Evolutionary conservation across 441 rosid genomes (phyloP).

Genomic region (Syzygium syzygioides): DNA sequence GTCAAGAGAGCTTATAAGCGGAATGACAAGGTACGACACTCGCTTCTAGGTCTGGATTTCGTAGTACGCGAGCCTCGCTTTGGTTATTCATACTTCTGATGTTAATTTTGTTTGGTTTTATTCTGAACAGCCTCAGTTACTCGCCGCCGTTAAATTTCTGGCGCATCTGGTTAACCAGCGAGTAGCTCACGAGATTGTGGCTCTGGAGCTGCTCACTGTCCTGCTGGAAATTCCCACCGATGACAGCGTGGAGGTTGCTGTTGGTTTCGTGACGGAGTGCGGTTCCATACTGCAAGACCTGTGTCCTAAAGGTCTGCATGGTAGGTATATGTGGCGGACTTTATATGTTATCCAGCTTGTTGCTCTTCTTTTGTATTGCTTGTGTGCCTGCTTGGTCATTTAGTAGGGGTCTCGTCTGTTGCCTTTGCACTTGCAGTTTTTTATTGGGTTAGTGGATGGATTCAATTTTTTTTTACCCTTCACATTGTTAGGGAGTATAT

Average conservation of each 20-base stretch:
- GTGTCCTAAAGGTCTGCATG: slow-evolving; percentile 80
- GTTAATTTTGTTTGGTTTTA: slow-evolving; percentile 1
- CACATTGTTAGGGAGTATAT: neutral
- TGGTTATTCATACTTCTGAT: neutral
- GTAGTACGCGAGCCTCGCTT: neutral
- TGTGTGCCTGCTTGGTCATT: neutral
- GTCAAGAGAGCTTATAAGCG: slow-evolving; percentile 84
- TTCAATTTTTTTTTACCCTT: neutral
- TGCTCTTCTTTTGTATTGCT: neutral
- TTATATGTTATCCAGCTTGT: neutral
- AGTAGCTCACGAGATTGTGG: slow-evolving; percentile 82
- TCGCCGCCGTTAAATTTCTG: slow-evolving; percentile 85
- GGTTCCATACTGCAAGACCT: slow-evolving; percentile 87
- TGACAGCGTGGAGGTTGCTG: slow-evolving; percentile 94
- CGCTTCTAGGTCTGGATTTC: neutral
- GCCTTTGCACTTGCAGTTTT: neutral
- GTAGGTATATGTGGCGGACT: slow-evolving; percentile 24
- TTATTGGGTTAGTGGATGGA: neutral
- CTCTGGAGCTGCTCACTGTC: slow-evolving; percentile 63
- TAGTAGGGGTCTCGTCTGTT: neutral
- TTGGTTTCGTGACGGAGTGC: slow-evolving; percentile 83
- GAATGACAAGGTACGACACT: slow-evolving; percentile 58
- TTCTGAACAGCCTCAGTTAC: slow-evolving; percentile 66
- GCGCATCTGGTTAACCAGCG: slow-evolving; percentile 92
- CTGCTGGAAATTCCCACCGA: slow-evolving; percentile 73